Conservation (phyloP, 768 basidiomycete genomes). For the Termitomyces eurrhizus region DNA sequence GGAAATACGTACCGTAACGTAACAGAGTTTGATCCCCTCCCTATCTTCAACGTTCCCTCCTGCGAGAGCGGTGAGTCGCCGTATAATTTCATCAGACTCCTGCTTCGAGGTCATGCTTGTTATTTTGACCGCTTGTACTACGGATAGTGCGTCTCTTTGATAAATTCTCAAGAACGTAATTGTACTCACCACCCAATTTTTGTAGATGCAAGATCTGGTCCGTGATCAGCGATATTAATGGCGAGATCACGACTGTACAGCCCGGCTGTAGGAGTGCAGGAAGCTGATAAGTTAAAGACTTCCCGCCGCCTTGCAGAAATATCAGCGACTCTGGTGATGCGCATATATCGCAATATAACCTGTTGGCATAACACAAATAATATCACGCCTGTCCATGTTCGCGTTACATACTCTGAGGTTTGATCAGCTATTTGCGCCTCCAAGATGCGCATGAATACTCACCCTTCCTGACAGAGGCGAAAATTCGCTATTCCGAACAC, state of each 20-base stretch:
- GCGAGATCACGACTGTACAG: constrained; percentile 84
- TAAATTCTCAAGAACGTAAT: background rate
- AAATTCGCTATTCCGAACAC: constrained; percentile 70
- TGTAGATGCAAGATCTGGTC: constrained; percentile 77
- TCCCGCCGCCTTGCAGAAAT: constrained; percentile 68
- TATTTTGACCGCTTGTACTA: constrained; percentile 77
- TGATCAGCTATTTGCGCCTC: background rate
- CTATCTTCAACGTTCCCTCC: constrained; percentile 21
- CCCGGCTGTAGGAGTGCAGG: constrained; percentile 79
- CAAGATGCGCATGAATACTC: constrained; percentile 18
- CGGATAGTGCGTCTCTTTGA: background rate
- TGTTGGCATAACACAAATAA: constrained; percentile 87
- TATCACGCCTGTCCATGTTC: constrained; percentile 80
- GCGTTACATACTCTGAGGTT: constrained; percentile 79
- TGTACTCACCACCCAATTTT: constrained; percentile 54
- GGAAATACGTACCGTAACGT: constrained; percentile 70
- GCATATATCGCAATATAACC: constrained; percentile 34
- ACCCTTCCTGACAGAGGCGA: constrained; percentile 86
- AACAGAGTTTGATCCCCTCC: constrained; percentile 68
- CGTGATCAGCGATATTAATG: constrained; percentile 72
- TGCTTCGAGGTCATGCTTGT: constrained; percentile 62
- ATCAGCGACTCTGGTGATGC: constrained; percentile 2
- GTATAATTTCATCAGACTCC: constrained; percentile 45
- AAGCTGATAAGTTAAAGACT: constrained; percentile 89
- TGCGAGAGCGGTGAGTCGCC: constrained; percentile 46